These are phyloP conservation scores for Debaryomyces sp. DNA, from an alignment of 1,139 yeast species.

Conservation along the genomic window DNA sequence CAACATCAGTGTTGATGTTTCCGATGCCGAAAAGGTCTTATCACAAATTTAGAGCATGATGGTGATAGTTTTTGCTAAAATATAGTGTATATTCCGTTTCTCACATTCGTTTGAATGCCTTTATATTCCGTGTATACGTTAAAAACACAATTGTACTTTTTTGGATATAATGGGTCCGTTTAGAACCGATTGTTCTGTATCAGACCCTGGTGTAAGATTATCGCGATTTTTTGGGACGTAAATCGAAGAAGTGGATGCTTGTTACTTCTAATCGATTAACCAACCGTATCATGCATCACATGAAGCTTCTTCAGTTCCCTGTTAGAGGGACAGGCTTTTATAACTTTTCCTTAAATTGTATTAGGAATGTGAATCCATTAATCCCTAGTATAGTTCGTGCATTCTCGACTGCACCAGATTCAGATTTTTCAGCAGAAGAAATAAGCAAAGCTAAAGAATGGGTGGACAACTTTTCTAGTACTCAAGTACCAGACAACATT, in stretches of 20 bases:
- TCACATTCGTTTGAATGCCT: not conserved
- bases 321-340: not conserved
- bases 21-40: constrained; percentile 44
- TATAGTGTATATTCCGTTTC: not conserved
- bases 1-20: constrained; percentile 64
- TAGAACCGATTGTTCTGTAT: no score
- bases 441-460: constrained; percentile 44
- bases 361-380: not conserved
- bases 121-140: not conserved
- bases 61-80: not conserved
- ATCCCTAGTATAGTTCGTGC: not conserved
- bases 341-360: not conserved
- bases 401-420: constrained; percentile 1
- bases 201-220: not conserved
- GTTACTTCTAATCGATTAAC: not conserved
- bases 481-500: constrained; percentile 48
- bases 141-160: no score
- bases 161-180: no score
- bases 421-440: constrained; percentile 20
- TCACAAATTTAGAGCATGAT: not conserved
- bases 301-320: not conserved
- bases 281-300: not conserved
- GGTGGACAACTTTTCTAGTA: constrained; percentile 38
- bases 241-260: not conserved
- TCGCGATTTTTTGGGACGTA: not conserved